Evolutionary conservation across 805 yeast genomes (phyloP).

Genomic region (Naumovozyma dairenensis): DNA sequence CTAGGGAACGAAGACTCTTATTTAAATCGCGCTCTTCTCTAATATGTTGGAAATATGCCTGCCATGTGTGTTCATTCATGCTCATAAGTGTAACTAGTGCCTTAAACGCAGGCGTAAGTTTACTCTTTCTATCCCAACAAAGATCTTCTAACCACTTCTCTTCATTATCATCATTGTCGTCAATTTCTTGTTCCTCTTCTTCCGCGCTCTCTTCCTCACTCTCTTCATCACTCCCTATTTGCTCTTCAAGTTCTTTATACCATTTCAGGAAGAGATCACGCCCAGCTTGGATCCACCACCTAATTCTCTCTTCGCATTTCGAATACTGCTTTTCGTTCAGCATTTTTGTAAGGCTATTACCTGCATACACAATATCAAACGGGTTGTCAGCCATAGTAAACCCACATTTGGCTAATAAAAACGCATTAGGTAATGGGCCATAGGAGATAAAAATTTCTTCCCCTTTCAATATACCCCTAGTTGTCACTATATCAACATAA

Average conservation of each 20-base stretch:
- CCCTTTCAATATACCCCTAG: conserved; percentile 34
- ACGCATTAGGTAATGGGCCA: conserved; percentile 61
- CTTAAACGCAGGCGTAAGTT: no score
- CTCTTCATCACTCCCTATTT: conserved; percentile 4
- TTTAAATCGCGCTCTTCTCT: no score
- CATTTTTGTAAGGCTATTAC: conserved; percentile 22
- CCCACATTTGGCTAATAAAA: conserved; percentile 68
- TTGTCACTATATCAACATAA: conserved; percentile 63
- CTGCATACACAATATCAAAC: conserved; percentile 50
- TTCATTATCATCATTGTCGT: conserved; percentile 10
- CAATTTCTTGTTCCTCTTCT: conserved; percentile 15
- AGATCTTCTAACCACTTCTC: conserved; percentile 36
- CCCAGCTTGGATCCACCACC: conserved; percentile 22
- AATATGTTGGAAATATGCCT: no score
- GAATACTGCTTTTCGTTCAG: conserved; percentile 7
- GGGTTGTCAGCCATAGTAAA: conserved; percentile 49
- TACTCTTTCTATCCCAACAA: conserved; percentile 34
- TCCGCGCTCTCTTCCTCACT: conserved; percentile 12
- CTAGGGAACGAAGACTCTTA: no score
- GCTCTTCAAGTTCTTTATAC: conserved; percentile 5
- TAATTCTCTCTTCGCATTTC: conserved; percentile 9
- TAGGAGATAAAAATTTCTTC: conserved; percentile 74
- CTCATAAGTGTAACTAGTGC: no score
- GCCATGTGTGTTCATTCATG: no score
- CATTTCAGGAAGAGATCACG: conserved; percentile 9